Base-by-base conservation (phyloP, 108 stramenopile species). In the Pseudonitzschia pungens region DNA sequence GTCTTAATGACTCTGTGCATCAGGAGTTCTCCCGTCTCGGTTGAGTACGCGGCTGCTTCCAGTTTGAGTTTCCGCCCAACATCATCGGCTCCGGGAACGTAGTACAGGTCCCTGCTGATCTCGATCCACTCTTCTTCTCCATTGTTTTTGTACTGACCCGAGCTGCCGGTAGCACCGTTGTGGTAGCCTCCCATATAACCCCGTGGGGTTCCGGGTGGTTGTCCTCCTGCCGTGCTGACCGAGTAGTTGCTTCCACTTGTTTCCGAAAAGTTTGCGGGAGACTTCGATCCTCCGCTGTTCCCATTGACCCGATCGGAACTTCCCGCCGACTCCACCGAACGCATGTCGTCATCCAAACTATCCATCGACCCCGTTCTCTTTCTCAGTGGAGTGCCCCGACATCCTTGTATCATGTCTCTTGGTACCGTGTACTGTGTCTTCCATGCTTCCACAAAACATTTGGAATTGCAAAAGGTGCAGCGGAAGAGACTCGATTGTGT, bases 1-100 rank as follows among this genome's bases (percentile, higher is more conserved):
- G 94, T 96, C 79, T 93, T 92, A 62, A 92, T 86, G 14, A 91
- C 89, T 56, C 94, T 76, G 50, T 86, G 87, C 94, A 96, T 96
- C 21, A 96, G 78, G 18, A 92, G 71, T 64, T 91, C 92, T 5
- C 90, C 91, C 11, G 87, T 85, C n/a, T 91, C 90, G 18, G 76
- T n/a, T 1, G 89, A 91, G 53, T 93, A 92, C 0, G 92, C 89
- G 9, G 86, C 84, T 9, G 92, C 92, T 73, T 91, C 90, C 4
- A 96, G 58, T 64, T 92, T 91, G 77, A 96, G 83, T 71, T 86
- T 90, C 28, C 89, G 77, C 24, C 94, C 94, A 26, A 93, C 73
- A 77, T 91, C 92, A 53, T 88, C 86, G 2, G 69, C 76, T n/a
- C 76, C 78, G 22, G 94, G 91, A 70, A 89, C 74, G 82, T 88